Percentiles rank a stretch among this genome's conserved stretches.
phyloP scores from a whole-genome alignment of 1,139 yeast genomes.

The Hyphopichia khmerensis region DNA sequence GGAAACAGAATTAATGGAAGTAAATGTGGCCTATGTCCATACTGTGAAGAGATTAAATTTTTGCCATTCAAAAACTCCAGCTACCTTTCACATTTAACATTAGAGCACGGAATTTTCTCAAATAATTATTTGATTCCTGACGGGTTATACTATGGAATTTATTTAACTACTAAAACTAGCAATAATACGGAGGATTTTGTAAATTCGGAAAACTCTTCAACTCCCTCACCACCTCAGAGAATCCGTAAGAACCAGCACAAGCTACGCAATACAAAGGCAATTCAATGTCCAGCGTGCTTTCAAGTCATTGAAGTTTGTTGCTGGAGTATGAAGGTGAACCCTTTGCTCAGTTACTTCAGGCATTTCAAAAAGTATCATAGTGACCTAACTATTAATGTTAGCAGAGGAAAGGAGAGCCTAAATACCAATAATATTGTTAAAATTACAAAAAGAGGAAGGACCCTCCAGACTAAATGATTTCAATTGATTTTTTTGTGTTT shows the following conservation, averaged over 20 bases:
- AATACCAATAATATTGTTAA: not conserved
- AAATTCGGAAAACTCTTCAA: not conserved
- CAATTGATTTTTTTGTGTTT: not conserved
- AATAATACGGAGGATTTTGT: not conserved
- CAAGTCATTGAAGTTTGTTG: slow-evolving; percentile 12
- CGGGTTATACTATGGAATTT: slow-evolving; percentile 11
- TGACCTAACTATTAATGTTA: not conserved
- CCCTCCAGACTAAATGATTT: slow-evolving; percentile 4
- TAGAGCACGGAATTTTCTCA: slow-evolving; percentile 36
- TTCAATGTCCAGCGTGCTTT: slow-evolving; percentile 14
- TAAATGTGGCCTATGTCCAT: slow-evolving; percentile 34
- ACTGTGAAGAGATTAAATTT: slow-evolving; percentile 28
- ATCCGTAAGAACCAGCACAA: slow-evolving; percentile 5
- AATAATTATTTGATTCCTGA: slow-evolving; percentile 28
- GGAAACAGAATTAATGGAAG: slow-evolving; percentile 20
- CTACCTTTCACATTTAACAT: slow-evolving; percentile 32
- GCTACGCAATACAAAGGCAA: slow-evolving; percentile 10
- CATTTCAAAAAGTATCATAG: slow-evolving; percentile 12
- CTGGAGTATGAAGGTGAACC: slow-evolving; percentile 14
- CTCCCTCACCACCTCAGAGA: not conserved
- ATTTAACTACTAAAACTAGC: slow-evolving; percentile 6
- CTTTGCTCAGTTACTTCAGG: slow-evolving; percentile 13
- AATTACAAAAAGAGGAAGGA: slow-evolving; percentile 6
- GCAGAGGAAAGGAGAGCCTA: not conserved
- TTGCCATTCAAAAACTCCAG: slow-evolving; percentile 33